A percentile compares a stretch with the other conserved stretches of the same genome.
Evolutionary conservation across 352 stramenopile species (phyloP).

Genomic region (Phytophthora pistaciae): DNA sequence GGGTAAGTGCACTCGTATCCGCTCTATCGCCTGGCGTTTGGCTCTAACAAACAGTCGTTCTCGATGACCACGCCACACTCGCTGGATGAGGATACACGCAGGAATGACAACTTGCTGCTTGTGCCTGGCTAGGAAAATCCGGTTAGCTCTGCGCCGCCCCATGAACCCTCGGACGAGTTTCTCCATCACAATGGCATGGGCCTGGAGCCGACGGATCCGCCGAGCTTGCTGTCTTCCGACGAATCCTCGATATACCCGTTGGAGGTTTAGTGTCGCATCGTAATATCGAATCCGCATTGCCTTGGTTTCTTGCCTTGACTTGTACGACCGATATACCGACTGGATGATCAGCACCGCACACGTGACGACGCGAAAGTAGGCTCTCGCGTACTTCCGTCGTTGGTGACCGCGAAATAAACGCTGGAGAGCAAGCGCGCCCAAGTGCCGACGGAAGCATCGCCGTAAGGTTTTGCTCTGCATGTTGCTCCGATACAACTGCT

Average conservation of each 20-base stretch:
- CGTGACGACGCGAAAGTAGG: constrained; percentile 58
- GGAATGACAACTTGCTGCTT: constrained; percentile 60
- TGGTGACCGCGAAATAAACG: constrained; percentile 62
- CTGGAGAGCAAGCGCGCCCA: constrained; percentile 65
- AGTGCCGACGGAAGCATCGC: constrained; percentile 46
- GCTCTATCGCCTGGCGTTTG: constrained; percentile 39
- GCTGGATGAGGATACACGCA: constrained; percentile 54
- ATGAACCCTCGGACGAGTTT: constrained; percentile 70
- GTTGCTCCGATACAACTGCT: constrained; percentile 57
- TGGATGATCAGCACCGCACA: constrained; percentile 73
- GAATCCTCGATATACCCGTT: constrained; percentile 68
- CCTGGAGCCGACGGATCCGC: constrained; percentile 55
- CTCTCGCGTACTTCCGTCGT: constrained; percentile 55
- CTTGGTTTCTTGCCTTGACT: constrained; percentile 52
- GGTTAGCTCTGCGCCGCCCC: constrained; percentile 48
- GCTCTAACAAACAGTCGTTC: constrained; percentile 40
- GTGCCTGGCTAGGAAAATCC: constrained; percentile 51
- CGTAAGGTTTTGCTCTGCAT: constrained; percentile 61
- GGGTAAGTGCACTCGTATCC: constrained; percentile 51
- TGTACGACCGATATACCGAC: constrained; percentile 68
- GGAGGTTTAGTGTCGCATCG: constrained; percentile 39
- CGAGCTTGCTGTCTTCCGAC: constrained; percentile 47
- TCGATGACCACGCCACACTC: constrained; percentile 58
- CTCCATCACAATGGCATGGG: constrained; percentile 55
- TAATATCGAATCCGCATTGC: constrained; percentile 37